Evolutionary conservation across 1,139 yeast species (phyloP).

Genomic region (Suhomyces kunorum): DNA sequence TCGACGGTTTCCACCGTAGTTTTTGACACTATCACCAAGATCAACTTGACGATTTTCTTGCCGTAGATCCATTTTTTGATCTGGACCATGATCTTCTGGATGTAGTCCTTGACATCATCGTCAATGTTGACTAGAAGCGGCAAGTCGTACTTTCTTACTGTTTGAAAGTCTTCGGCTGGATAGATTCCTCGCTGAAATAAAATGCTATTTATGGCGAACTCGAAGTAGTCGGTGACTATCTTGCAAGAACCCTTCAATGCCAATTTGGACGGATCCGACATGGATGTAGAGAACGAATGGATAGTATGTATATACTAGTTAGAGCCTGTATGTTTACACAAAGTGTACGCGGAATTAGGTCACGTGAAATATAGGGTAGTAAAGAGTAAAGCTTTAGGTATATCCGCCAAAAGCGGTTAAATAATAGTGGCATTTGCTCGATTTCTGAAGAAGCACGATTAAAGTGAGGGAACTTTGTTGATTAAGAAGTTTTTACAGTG

Average conservation of each 20-base stretch:
- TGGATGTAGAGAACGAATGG: background rate
- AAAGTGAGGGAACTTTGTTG: no score
- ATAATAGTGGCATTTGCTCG: no score
- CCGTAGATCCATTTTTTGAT: slow-evolving; percentile 79
- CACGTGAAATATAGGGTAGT: no score
- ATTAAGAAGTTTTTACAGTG: no score
- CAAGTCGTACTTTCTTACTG: slow-evolving; percentile 79
- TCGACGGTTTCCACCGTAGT: slow-evolving; percentile 71
- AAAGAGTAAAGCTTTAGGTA: no score
- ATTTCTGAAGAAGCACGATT: no score
- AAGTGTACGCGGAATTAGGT: no score
- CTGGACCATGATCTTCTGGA: slow-evolving; percentile 69
- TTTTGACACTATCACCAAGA: slow-evolving; percentile 70
- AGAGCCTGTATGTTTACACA: no score
- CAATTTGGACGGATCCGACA: slow-evolving; percentile 40
- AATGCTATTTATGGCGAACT: slow-evolving; percentile 75
- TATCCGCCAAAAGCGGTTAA: no score
- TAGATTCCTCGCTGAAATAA: slow-evolving; percentile 89
- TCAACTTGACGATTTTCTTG: slow-evolving; percentile 67
- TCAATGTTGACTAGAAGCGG: slow-evolving; percentile 73
- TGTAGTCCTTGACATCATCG: slow-evolving; percentile 73
- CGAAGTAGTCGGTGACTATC: slow-evolving; percentile 80
- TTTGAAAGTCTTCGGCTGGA: slow-evolving; percentile 82
- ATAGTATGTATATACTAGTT: no score
- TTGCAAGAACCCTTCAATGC: slow-evolving; percentile 79